phyloP scores from a whole-genome alignment of 2,329 filamentous ascomycete genomes.

The Hypocrella siamensis region DNA sequence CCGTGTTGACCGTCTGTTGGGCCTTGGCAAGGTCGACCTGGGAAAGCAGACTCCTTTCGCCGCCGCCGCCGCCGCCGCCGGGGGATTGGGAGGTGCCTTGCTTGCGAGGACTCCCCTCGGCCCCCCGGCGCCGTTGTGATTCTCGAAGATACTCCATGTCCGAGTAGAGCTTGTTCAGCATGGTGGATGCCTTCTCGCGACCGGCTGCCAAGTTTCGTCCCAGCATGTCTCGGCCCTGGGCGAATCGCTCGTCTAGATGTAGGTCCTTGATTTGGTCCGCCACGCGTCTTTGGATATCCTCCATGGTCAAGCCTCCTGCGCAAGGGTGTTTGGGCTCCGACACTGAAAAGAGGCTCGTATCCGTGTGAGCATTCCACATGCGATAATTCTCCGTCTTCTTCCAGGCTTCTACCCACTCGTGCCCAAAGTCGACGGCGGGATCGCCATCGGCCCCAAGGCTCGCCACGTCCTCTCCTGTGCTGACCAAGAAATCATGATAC shows the following conservation, averaged over 20 bases:
- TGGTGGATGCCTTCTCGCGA: slow-evolving; percentile 70
- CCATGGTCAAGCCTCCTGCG: slow-evolving; percentile 80
- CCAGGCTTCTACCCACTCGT: slow-evolving; percentile 81
- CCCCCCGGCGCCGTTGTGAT: slow-evolving; percentile 24
- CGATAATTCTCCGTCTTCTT: slow-evolving; percentile 77
- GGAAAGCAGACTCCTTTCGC: slow-evolving; percentile 5
- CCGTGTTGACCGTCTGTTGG: slow-evolving; percentile 29
- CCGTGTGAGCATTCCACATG: slow-evolving; percentile 68
- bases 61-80: neutral
- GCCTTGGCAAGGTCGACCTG: slow-evolving; percentile 21
- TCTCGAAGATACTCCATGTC: slow-evolving; percentile 58
- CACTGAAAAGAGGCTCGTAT: slow-evolving; percentile 84
- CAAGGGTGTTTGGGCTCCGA: slow-evolving; percentile 88
- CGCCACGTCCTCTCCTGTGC: slow-evolving; percentile 51
- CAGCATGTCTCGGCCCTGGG: slow-evolving; percentile 67
- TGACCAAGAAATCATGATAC: slow-evolving; percentile 61
- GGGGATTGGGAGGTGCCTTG: neutral
- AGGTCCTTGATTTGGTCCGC: slow-evolving; percentile 87
- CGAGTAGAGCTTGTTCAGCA: slow-evolving; percentile 78
- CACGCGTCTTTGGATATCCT: slow-evolving; percentile 82
- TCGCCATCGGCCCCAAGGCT: slow-evolving; percentile 64
- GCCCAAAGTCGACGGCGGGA: slow-evolving; percentile 67
- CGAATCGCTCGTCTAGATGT: slow-evolving; percentile 81
- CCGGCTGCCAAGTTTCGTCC: slow-evolving; percentile 83
- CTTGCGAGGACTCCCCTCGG: slow-evolving; percentile 17